phyloP scores from a whole-genome alignment of 805 yeast species.

The Suhomyces pyralidae region DNA sequence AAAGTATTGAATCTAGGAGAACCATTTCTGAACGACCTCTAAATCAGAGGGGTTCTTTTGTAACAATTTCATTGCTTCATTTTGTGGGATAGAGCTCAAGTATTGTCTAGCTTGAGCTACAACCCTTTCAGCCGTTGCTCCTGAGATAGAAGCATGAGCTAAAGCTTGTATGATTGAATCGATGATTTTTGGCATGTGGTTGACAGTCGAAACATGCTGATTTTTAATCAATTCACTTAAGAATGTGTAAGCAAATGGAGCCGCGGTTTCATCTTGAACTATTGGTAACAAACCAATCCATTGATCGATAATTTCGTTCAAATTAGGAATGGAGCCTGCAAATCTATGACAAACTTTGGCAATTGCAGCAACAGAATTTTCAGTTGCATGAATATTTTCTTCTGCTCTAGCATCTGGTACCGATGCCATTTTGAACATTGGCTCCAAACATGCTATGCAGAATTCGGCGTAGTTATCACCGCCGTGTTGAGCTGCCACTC shows the following conservation, averaged over 20 bases:
- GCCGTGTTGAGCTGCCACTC: slow-evolving; percentile 82
- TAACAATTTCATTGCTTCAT: slow-evolving; percentile 62
- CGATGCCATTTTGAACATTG: slow-evolving; percentile 66
- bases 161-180: slow-evolving; percentile 74
- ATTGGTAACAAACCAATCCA: slow-evolving; percentile 87
- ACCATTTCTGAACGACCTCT: slow-evolving; percentile 59
- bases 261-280: slow-evolving; percentile 81
- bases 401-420: slow-evolving; percentile 84
- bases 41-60: slow-evolving; percentile 61
- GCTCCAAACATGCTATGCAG: slow-evolving; percentile 66
- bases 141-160: slow-evolving; percentile 61
- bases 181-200: slow-evolving; percentile 55
- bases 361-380: slow-evolving; percentile 76
- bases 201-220: slow-evolving; percentile 47
- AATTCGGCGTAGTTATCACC: slow-evolving; percentile 59
- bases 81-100: slow-evolving; percentile 62
- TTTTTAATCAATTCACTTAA: slow-evolving; percentile 45
- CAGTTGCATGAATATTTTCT: slow-evolving; percentile 83
- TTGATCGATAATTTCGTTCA: slow-evolving; percentile 58
- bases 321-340: slow-evolving; percentile 57
- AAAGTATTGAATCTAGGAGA: slow-evolving; percentile 23
- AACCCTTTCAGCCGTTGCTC: slow-evolving; percentile 65
- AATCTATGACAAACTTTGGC: slow-evolving; percentile 75
- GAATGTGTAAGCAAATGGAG: slow-evolving; percentile 77
- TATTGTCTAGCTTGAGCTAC: slow-evolving; percentile 62